Base-by-base conservation (phyloP, 1,139 yeast genomes). In the Saccharomyces hybrid region DNA sequence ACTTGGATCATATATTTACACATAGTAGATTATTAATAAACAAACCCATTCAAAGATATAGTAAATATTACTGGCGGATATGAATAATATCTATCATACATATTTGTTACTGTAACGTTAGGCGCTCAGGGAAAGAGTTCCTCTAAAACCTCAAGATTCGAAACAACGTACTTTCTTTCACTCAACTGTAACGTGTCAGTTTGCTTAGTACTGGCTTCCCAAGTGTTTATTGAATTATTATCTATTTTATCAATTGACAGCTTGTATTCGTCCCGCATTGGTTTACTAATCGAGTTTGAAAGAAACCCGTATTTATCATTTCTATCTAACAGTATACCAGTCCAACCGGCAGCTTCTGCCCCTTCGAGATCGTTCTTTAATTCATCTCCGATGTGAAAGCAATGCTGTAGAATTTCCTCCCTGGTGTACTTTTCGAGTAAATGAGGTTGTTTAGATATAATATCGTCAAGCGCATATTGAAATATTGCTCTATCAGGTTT, bases 321-420 rank as follows among this genome's bases (percentile, higher is more conserved):
- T 60, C 86, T 70, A 62, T 82, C 85, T 9, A 83, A 57, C 32
- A 80, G 70, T 0, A 84, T 71, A 3, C 85, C 82, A 57, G 80
- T 81, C 82, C 88, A 80, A 0, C 89, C 90, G 0, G 85, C 76
- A 29, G 70, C 68, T 9, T 73, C 69, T 0, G 83, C 74, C 1
- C 83, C 86, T 13, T 73, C 61, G 56, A 79, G 73, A 62, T 85
- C 91, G 52, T 80, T 77, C 14, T 69, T 69, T 46, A 75, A 67
- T 57, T 78, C 81, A 65, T 85, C 90, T 0, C 91, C 91, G 46
- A 84, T 72, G 64, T 85, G 91, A 87, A 87, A 84, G 55, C 76
- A 67, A 50, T 66, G 62, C 42, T 70, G 42, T 51, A 57, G 60
- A 64, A 67, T 61, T 29, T 56, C 58, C 34, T 57, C 59, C 41